Conservation (phyloP, 2,329 filamentous ascomycete genomes). For the Beauveria brongniartii region DNA sequence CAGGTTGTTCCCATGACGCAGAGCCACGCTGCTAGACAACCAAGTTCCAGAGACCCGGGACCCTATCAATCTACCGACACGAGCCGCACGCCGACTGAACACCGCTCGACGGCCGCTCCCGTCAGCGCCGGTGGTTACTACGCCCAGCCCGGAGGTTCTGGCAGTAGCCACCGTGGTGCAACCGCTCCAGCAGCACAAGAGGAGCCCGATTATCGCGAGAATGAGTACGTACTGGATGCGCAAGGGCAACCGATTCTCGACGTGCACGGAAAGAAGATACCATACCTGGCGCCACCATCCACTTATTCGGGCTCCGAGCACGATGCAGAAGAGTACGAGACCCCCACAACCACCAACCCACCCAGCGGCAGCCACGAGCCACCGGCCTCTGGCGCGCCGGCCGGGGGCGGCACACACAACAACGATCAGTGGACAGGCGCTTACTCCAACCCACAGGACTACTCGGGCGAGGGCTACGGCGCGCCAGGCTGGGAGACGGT, state of each 20-base stretch:
- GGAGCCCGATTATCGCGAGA: conserved; percentile 32
- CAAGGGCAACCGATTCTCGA: conserved; percentile 55
- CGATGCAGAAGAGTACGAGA: conserved; percentile 50
- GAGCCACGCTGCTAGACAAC: conserved; percentile 50
- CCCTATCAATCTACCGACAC: conserved; percentile 21
- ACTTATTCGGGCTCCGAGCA: conserved; percentile 41
- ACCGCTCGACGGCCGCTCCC: not conserved
- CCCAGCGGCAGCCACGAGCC: conserved; percentile 27
- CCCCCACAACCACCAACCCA: conserved; percentile 36
- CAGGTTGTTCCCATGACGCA: conserved; percentile 92
- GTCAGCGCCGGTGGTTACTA: not conserved
- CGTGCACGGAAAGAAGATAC: conserved; percentile 51
- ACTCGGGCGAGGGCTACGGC: conserved; percentile 58
- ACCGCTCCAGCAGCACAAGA: not conserved
- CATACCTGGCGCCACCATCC: conserved; percentile 38
- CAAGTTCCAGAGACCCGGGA: conserved; percentile 32
- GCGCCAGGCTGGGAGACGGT: conserved; percentile 68
- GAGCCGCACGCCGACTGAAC: conserved; percentile 3
- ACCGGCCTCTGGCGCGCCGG: conserved; percentile 21
- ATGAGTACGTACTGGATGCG: conserved; percentile 59
- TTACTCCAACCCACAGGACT: conserved; percentile 46
- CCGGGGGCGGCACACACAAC: conserved; percentile 10
- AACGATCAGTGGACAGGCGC: conserved; percentile 32
- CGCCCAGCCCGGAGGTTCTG: not conserved
- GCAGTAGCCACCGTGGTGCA: conserved; percentile 11